Base-by-base conservation (phyloP, 2,329 filamentous ascomycete species). In the Botrytis pseudocinerea region DNA sequence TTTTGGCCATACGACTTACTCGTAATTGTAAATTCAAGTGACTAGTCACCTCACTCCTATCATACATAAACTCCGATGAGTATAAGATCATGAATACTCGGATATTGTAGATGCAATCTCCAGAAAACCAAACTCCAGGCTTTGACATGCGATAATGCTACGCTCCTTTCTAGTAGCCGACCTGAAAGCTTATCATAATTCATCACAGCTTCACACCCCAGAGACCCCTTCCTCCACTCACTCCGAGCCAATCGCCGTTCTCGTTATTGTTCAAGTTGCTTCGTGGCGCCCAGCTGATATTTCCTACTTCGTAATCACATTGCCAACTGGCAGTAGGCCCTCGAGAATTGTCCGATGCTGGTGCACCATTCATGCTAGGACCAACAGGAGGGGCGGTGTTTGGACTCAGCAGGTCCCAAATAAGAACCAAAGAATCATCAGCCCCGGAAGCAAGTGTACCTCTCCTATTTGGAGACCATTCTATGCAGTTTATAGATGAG, bases 361-460 rank as follows among this genome's bases (percentile, higher is more conserved):
- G 83, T 1, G 83, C 82, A 51, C 87, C 88, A 75, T 89, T 89
- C 57, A 84, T 79, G 16, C 83, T 79, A 38, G 85, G 82, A 9
- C 73, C 80, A 77, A 78, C 71, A 59, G 79, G 77, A 57, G 79
- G 74, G 28, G 79, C 76, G 12, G 78, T 81, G 74, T 77, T 80
- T 76, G 80, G 80, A 78, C 92, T 95, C 76, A 98, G 87, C 16
- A 99, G 86, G 82, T 99, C 96, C 96, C 96, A 99, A 25, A 98
- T 87, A 46, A 98, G 86, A 2, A 98, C 95, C 77, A 96, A 89
- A 76, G 91, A 95, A 82, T 99, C 96, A 79, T 99, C 96, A 9
- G 88, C 96, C 48, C 96, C 96, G 0, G 94, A 97, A 25, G 95
- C 95, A 28, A 99, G 88, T 76, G 95, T 92, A 38, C 96, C 96